Conservation (phyloP, 495 filamentous ascomycete species). For the Achaetomiella virescens region DNA sequence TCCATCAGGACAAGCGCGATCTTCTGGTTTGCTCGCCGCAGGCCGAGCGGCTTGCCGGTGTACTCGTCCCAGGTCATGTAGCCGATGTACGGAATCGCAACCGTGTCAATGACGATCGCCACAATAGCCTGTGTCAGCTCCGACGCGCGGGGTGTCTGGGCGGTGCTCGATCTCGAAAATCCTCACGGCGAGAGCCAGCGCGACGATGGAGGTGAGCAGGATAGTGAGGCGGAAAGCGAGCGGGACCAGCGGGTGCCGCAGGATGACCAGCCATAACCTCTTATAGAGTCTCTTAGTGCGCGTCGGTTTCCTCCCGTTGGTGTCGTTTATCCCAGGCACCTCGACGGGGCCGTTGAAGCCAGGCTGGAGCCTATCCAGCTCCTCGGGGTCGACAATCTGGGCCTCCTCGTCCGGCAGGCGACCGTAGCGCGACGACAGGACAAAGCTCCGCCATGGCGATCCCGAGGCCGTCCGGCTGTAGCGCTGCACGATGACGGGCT, state of each 20-base stretch:
- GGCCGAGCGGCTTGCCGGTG: slow-evolving; percentile 81
- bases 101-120: slow-evolving; percentile 81
- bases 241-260: slow-evolving; percentile 80
- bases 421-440: slow-evolving; percentile 47
- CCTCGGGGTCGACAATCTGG: slow-evolving; percentile 37
- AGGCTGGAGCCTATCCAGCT: slow-evolving; percentile 44
- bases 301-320: slow-evolving; percentile 7
- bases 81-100: slow-evolving; percentile 81
- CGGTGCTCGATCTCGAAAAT: slow-evolving; percentile 58
- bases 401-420: slow-evolving; percentile 39
- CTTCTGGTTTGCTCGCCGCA: slow-evolving; percentile 76
- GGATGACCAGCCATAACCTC: slow-evolving; percentile 43
- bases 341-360: slow-evolving; percentile 38
- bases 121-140: slow-evolving; percentile 75
- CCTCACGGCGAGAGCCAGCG: slow-evolving; percentile 69
- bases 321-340: slow-evolving; percentile 15
- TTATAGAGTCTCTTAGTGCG: slow-evolving; percentile 33
- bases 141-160: slow-evolving; percentile 30
- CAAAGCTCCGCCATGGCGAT: slow-evolving; percentile 44
- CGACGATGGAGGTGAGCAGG: slow-evolving; percentile 71
- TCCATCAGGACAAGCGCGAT: slow-evolving; percentile 84
- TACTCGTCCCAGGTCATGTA: slow-evolving; percentile 98
- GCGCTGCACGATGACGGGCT: slow-evolving; percentile 50
- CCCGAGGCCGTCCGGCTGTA: slow-evolving; percentile 32
- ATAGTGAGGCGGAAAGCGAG: slow-evolving; percentile 77